phyloP scores from a whole-genome alignment of 345 rosid genomes.

The Murraya paniculata region DNA sequence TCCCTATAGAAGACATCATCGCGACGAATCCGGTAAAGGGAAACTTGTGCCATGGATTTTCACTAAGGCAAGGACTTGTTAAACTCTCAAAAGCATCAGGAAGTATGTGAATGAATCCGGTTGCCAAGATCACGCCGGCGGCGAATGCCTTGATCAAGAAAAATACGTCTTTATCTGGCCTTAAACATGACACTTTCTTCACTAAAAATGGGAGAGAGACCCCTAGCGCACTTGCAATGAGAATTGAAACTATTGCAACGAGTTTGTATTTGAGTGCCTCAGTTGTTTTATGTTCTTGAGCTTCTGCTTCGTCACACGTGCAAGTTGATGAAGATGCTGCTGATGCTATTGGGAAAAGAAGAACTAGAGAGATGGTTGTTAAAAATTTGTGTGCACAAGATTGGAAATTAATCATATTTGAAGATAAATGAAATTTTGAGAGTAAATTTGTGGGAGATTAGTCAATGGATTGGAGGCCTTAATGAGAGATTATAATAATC shows the following conservation, averaged over 20 bases:
- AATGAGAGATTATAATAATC: no score
- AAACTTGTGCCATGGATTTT: conserved; percentile 33
- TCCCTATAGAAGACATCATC: conserved; percentile 42
- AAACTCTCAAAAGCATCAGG: conserved; percentile 46
- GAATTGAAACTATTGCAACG: neutral
- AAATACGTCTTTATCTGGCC: conserved; percentile 34
- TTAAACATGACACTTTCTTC: neutral
- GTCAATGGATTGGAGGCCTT: no score
- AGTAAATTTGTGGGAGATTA: no score
- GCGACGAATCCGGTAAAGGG: conserved; percentile 48
- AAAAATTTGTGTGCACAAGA: neutral
- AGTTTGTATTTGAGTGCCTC: conserved; percentile 4
- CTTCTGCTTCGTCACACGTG: neutral
- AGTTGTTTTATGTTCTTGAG: neutral
- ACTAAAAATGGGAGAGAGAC: neutral
- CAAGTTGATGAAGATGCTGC: neutral
- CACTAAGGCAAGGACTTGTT: conserved; percentile 34
- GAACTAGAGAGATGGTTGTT: neutral
- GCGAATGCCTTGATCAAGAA: conserved; percentile 50
- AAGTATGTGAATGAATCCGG: conserved; percentile 6
- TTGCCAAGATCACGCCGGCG: conserved; percentile 46
- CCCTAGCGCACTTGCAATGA: neutral
- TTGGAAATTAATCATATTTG: neutral
- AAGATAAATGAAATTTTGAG: neutral
- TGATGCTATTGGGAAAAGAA: conserved; percentile 1